Percentiles rank a stretch among this genome's conserved stretches.
phyloP scores from a whole-genome alignment of 2,329 filamentous ascomycete species.

The Acephala macrosclerotiorum region DNA sequence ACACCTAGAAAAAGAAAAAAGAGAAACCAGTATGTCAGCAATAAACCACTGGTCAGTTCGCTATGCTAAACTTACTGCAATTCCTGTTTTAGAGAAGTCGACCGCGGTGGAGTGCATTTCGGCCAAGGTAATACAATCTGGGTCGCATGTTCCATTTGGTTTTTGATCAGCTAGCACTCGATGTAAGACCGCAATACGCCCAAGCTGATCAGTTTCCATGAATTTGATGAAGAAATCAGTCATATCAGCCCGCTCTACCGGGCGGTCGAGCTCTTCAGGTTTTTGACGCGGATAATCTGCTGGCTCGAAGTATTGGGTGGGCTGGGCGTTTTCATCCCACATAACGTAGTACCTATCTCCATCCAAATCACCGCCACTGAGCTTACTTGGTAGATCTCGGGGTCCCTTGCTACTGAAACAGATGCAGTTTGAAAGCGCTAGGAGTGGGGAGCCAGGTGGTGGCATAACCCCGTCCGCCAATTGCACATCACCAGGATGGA shows the following conservation, averaged over 20 bases:
- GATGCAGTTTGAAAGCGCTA: conserved; percentile 73
- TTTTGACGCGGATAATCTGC: conserved; percentile 73
- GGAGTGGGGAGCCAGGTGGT: conserved; percentile 64
- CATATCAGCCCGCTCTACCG: conserved; percentile 71
- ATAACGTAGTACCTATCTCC: conserved; percentile 85
- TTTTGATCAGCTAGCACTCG: conserved; percentile 68
- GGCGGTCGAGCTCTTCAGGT: conserved; percentile 64
- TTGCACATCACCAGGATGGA: conserved; percentile 85
- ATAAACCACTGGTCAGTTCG: neutral
- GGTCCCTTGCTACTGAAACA: conserved; percentile 76
- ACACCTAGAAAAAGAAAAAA: neutral
- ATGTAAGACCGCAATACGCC: conserved; percentile 70
- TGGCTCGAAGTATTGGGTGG: conserved; percentile 55
- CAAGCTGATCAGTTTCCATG: conserved; percentile 72
- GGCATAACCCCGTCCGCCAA: conserved; percentile 68
- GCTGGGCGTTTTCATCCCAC: conserved; percentile 66
- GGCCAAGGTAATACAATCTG: conserved; percentile 63
- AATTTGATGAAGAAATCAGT: conserved; percentile 82
- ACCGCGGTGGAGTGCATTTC: conserved; percentile 74
- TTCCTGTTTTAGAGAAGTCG: conserved; percentile 80
- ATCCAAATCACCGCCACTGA: conserved; percentile 84
- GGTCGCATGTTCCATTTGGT: conserved; percentile 57
- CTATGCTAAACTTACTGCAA: conserved; percentile 58
- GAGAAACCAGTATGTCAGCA: no score
- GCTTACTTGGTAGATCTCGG: conserved; percentile 78